Evolutionary conservation across 1,284 basidiomycete species (phyloP).

Genomic region (Pascua sp.): DNA sequence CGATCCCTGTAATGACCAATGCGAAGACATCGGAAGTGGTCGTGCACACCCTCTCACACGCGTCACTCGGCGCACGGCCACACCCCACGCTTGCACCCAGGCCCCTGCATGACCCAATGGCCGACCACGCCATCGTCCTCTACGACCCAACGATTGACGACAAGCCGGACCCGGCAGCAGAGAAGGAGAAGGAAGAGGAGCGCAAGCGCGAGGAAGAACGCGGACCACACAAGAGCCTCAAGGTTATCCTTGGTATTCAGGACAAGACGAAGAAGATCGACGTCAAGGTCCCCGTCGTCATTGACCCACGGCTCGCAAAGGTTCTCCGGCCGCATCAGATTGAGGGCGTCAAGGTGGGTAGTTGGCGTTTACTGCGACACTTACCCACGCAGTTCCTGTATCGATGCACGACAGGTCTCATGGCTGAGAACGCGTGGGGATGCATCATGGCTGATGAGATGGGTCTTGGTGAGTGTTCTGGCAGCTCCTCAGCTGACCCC

Average conservation of each 20-base stretch:
- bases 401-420: slow-evolving; percentile 87
- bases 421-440: slow-evolving; percentile 87
- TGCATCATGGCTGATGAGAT: slow-evolving; percentile 99
- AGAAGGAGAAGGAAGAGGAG: slow-evolving; percentile 63
- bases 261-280: slow-evolving; percentile 61
- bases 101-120: slow-evolving; percentile 93
- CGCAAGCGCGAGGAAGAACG: slow-evolving; percentile 61
- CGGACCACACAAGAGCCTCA: slow-evolving; percentile 83
- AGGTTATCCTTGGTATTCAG: slow-evolving; percentile 71
- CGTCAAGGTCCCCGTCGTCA: slow-evolving; percentile 91
- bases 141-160: slow-evolving; percentile 96
- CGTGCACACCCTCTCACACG: slow-evolving; percentile 62
- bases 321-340: slow-evolving; percentile 95
- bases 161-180: slow-evolving; percentile 65
- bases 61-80: slow-evolving; percentile 81
- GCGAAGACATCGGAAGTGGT: slow-evolving; percentile 68
- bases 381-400: slow-evolving; percentile 68
- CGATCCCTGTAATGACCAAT: slow-evolving; percentile 80
- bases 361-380: slow-evolving; percentile 7
- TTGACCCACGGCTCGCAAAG: slow-evolving; percentile 82
- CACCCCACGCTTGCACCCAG: slow-evolving; percentile 79
- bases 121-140: slow-evolving; percentile 93
- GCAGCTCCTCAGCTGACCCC: background rate
- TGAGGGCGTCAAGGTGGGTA: slow-evolving; percentile 86
- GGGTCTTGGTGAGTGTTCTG: slow-evolving; percentile 66